These are phyloP conservation scores for Brassica nigra DNA, from an alignment of 345 rosid species.

Conservation along the genomic window DNA sequence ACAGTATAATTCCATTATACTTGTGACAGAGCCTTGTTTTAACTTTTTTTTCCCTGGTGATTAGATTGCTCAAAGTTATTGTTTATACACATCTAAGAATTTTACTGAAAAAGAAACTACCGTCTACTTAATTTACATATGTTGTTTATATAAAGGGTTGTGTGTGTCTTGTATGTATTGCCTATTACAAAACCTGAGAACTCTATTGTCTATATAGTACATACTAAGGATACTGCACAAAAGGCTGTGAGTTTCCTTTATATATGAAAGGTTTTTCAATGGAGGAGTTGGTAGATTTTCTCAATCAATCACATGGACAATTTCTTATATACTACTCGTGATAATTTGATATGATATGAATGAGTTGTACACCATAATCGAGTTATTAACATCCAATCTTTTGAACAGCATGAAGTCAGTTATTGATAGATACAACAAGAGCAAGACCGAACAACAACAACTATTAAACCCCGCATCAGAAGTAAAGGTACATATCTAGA, in stretches of 20 bases:
- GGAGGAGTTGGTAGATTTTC: slow-evolving; percentile 10
- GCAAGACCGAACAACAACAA: slow-evolving; percentile 67
- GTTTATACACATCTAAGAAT: neutral
- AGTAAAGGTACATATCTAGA: slow-evolving; percentile 53
- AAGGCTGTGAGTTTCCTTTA: neutral
- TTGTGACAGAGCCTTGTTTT: neutral
- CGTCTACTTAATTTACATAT: neutral
- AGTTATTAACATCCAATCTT: slow-evolving; percentile 21
- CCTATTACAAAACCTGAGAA: slow-evolving; percentile 4
- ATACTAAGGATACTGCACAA: neutral
- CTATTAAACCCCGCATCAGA: slow-evolving; percentile 57
- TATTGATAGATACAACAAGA: slow-evolving; percentile 62
- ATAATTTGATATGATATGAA: neutral
- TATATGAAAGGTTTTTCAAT: neutral
- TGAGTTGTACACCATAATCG: slow-evolving; percentile 1
- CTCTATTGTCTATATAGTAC: neutral
- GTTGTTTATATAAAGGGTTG: neutral
- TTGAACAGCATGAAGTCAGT: slow-evolving; percentile 64
- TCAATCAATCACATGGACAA: neutral
- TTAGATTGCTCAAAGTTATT: slow-evolving; percentile 2
- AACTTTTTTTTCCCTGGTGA: neutral
- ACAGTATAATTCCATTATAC: neutral
- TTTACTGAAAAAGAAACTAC: neutral
- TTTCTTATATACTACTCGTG: neutral
- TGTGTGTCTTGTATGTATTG: neutral